These are phyloP conservation scores for Ostreobium quekettii DNA, from an alignment of 139 green algal genomes.

Conservation along the genomic window DNA sequence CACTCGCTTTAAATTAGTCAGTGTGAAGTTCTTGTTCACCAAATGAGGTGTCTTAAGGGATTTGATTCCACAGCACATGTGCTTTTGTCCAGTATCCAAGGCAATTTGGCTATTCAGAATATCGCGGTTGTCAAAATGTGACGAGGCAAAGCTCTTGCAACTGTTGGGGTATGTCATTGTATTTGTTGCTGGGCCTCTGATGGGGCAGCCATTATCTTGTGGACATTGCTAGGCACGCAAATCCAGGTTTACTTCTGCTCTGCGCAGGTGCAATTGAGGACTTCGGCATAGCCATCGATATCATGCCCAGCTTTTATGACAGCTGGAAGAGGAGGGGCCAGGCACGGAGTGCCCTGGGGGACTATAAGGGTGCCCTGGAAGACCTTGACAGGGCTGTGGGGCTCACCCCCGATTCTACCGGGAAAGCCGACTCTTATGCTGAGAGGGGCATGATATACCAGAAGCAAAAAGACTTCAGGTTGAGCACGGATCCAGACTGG, in stretches of 20 bases:
- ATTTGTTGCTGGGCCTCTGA: background rate
- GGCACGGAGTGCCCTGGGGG: constrained; percentile 56
- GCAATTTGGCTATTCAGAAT: no score
- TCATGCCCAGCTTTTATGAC: constrained; percentile 58
- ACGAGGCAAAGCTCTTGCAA: background rate
- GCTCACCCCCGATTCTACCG: constrained; percentile 23
- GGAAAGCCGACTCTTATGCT: constrained; percentile 34
- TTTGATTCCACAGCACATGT: no score
- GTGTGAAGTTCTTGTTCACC: no score
- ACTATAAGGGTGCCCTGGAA: constrained; percentile 41
- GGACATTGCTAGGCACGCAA: background rate
- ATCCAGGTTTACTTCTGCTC: background rate
- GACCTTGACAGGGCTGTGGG: constrained; percentile 47
- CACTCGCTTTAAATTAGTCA: no score
- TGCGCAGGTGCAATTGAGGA: constrained; percentile 56
- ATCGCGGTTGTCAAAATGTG: no score
- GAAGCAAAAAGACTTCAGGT: constrained; percentile 59
- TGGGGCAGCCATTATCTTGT: background rate
- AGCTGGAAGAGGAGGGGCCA: constrained; percentile 70
- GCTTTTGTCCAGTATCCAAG: no score
- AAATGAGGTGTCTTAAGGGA: no score
- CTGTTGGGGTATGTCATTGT: background rate
- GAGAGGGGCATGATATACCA: constrained; percentile 63
- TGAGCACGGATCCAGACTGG: no score
- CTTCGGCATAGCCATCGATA: constrained; percentile 62